Evolutionary conservation across 495 filamentous ascomycete species (phyloP).

Genomic region (Penicillium mononematosum): DNA sequence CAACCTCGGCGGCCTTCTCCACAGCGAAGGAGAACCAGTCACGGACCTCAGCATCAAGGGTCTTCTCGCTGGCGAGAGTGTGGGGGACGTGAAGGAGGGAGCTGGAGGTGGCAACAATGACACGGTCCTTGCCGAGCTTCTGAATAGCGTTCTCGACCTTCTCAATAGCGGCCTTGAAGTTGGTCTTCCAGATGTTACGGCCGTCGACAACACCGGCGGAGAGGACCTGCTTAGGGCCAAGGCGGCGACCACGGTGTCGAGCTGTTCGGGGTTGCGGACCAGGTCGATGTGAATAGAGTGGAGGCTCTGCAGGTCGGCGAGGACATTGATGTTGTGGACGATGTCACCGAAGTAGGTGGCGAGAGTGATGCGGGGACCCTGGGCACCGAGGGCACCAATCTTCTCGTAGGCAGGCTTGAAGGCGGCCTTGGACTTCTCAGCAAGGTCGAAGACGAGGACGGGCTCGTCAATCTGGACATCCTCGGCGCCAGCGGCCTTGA

Average conservation of each 20-base stretch:
- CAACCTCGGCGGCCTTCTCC: slow-evolving; percentile 90
- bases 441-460: slow-evolving; percentile 88
- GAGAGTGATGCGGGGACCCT: slow-evolving; percentile 76
- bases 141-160: slow-evolving; percentile 83
- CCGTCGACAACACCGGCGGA: slow-evolving; percentile 96
- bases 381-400: slow-evolving; percentile 69
- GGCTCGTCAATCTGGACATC: slow-evolving; percentile 97
- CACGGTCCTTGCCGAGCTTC: slow-evolving; percentile 91
- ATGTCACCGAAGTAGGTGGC: slow-evolving; percentile 99
- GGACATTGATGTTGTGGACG: slow-evolving; percentile 92
- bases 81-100: slow-evolving; percentile 97
- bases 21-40: slow-evolving; percentile 99
- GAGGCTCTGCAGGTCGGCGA: slow-evolving; percentile 64
- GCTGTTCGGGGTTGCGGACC: slow-evolving; percentile 95
- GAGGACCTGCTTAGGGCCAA: slow-evolving; percentile 82
- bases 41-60: slow-evolving; percentile 82
- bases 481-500: slow-evolving; percentile 95
- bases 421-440: slow-evolving; percentile 82
- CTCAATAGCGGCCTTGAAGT: slow-evolving; percentile 88
- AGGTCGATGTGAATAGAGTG: slow-evolving; percentile 91
- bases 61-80: slow-evolving; percentile 97
- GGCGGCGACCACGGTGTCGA: slow-evolving; percentile 72
- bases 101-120: slow-evolving; percentile 93
- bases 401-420: slow-evolving; percentile 98
- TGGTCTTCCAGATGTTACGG: slow-evolving; percentile 99